Evolutionary conservation across 768 basidiomycete genomes (phyloP).

Genomic region (Leccinellum albellum): DNA sequence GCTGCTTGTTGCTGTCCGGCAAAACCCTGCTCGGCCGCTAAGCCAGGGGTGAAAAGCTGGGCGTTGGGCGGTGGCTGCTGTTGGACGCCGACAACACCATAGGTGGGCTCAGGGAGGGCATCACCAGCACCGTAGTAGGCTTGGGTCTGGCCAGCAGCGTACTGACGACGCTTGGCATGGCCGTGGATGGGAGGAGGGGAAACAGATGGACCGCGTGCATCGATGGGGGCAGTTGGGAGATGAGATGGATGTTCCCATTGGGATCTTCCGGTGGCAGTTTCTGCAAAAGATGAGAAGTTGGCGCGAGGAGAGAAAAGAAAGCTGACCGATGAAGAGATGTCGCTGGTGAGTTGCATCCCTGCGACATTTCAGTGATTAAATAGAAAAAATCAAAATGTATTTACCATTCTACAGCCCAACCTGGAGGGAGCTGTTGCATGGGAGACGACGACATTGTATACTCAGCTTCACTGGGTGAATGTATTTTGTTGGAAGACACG

Average conservation of each 20-base stretch:
- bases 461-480: background rate
- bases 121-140: slow-evolving; percentile 68
- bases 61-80: slow-evolving; percentile 35
- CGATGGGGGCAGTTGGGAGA: slow-evolving; percentile 35
- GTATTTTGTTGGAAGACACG: slow-evolving; percentile 22
- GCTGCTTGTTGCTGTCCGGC: slow-evolving; percentile 55
- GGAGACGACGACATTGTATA: slow-evolving; percentile 43
- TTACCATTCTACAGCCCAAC: slow-evolving; percentile 89
- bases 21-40: slow-evolving; percentile 67
- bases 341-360: slow-evolving; percentile 81
- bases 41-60: slow-evolving; percentile 85
- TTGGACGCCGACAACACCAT: slow-evolving; percentile 35
- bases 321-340: slow-evolving; percentile 86
- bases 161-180: slow-evolving; percentile 77
- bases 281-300: slow-evolving; percentile 39
- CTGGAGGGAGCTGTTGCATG: slow-evolving; percentile 76
- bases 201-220: slow-evolving; percentile 38
- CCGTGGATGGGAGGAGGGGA: slow-evolving; percentile 42
- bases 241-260: slow-evolving; percentile 84
- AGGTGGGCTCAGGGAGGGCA: slow-evolving; percentile 43
- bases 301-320: slow-evolving; percentile 4
- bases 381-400: slow-evolving; percentile 32
- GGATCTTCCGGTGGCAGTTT: slow-evolving; percentile 74
- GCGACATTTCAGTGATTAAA: background rate
- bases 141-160: slow-evolving; percentile 91